phyloP scores from a whole-genome alignment of 2,329 filamentous ascomycete genomes.

The Whalleya microplaca region DNA sequence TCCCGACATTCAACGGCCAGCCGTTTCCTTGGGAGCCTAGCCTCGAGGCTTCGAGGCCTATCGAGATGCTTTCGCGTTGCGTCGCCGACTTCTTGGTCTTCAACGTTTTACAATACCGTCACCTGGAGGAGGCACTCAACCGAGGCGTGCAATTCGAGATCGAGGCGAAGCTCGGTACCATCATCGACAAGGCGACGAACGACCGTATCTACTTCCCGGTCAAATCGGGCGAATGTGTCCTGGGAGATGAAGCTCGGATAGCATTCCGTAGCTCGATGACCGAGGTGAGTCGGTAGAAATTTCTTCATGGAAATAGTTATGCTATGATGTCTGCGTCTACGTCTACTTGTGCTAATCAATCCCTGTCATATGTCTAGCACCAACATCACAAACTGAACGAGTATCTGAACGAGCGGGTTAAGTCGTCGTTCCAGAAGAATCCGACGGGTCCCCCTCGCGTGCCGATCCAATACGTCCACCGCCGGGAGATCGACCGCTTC shows the following conservation, averaged over 20 bases:
- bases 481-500: conserved; percentile 81
- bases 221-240: conserved; percentile 66
- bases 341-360: conserved; percentile 3
- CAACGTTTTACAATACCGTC: conserved; percentile 69
- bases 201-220: conserved; percentile 71
- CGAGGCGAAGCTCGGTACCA: conserved; percentile 87
- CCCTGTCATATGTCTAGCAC: conserved; percentile 50
- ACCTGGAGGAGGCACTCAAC: conserved; percentile 64
- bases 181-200: conserved; percentile 74
- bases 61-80: conserved; percentile 73
- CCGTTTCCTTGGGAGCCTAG: conserved; percentile 63
- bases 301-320: conserved; percentile 2
- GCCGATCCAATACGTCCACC: conserved; percentile 78
- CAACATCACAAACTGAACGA: conserved; percentile 86
- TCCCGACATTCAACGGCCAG: conserved; percentile 30
- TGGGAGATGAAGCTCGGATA: conserved; percentile 63
- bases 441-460: conserved; percentile 55
- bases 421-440: conserved; percentile 59
- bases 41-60: conserved; percentile 71
- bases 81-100: conserved; percentile 83
- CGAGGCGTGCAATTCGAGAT: conserved; percentile 82
- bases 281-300: conserved; percentile 65
- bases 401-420: conserved; percentile 74
- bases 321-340: too few relatives aligned
- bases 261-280: conserved; percentile 90